A percentile compares a stretch with the other conserved stretches of the same genome.
Conservation (phyloP, 2,329 filamentous ascomycete genomes). For the Colletotrichum sp. region DNA sequence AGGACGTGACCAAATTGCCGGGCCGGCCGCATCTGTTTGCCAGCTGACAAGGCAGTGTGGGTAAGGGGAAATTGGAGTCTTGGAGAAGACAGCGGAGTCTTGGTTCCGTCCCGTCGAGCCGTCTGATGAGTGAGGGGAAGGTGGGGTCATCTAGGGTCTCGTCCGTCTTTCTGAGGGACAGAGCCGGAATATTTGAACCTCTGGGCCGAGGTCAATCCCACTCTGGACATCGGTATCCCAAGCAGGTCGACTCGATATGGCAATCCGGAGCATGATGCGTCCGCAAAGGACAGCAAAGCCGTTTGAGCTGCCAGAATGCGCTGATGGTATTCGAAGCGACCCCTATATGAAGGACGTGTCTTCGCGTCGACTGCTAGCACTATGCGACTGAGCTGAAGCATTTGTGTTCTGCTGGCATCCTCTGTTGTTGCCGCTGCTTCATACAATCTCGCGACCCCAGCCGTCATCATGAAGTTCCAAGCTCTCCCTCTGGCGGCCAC, state of each 20-base stretch:
- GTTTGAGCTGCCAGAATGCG: conserved; percentile 3
- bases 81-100: background rate
- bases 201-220: background rate
- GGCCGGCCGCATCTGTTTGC: background rate
- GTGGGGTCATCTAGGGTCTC: background rate
- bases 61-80: background rate
- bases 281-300: conserved; percentile 37
- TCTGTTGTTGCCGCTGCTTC: background rate
- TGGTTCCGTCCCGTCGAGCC: conserved; percentile 1
- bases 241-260: conserved; percentile 24
- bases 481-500: background rate
- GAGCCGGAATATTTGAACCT: background rate
- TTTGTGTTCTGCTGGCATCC: background rate
- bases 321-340: background rate
- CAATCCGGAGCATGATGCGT: conserved; percentile 29
- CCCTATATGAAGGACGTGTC: background rate
- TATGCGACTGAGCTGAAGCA: background rate
- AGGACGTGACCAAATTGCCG: background rate
- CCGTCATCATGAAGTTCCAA: background rate
- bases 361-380: background rate
- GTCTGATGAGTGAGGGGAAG: background rate
- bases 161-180: background rate
- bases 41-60: background rate
- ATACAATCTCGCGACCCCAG: background rate
- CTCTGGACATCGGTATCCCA: background rate